phyloP scores from a whole-genome alignment of 1,284 basidiomycete species.

The Ceratorhiza oryzae-sativae region DNA sequence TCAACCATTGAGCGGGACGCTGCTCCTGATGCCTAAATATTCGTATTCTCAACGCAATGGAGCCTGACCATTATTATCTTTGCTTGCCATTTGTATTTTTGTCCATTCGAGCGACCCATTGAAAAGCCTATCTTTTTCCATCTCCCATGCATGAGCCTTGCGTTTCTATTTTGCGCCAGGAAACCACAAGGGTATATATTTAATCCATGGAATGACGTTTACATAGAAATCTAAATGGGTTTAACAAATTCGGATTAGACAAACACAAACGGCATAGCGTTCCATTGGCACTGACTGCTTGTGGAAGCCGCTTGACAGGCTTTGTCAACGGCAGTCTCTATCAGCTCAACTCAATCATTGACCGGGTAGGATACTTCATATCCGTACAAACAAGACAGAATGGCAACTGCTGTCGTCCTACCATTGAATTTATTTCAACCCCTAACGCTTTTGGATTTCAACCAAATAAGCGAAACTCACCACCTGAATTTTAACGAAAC shows the following conservation, averaged over 20 bases:
- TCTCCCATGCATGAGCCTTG: slow-evolving; percentile 17
- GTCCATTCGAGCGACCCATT: slow-evolving; percentile 22
- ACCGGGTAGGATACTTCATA: not conserved
- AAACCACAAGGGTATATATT: slow-evolving; percentile 37
- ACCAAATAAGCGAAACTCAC: not conserved
- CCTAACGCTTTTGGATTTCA: not conserved
- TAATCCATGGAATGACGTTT: slow-evolving; percentile 15
- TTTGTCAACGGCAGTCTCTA: not conserved
- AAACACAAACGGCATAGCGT: not conserved
- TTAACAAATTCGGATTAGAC: not conserved
- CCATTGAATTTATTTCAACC: not conserved
- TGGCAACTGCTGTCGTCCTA: not conserved
- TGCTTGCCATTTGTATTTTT: slow-evolving; percentile 9
- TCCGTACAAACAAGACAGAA: slow-evolving; percentile 7
- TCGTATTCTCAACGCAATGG: not conserved
- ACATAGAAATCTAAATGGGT: slow-evolving; percentile 21
- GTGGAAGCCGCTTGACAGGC: not conserved
- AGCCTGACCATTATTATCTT: too few relatives aligned
- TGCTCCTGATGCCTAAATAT: not conserved
- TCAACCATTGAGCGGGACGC: slow-evolving; percentile 18
- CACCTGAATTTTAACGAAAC: not conserved
- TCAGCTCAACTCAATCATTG: not conserved
- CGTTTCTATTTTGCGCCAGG: slow-evolving; percentile 39
- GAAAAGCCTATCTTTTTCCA: not conserved
- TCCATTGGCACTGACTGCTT: not conserved